phyloP scores from a whole-genome alignment of 345 rosid species.

The Populus nigra region DNA sequence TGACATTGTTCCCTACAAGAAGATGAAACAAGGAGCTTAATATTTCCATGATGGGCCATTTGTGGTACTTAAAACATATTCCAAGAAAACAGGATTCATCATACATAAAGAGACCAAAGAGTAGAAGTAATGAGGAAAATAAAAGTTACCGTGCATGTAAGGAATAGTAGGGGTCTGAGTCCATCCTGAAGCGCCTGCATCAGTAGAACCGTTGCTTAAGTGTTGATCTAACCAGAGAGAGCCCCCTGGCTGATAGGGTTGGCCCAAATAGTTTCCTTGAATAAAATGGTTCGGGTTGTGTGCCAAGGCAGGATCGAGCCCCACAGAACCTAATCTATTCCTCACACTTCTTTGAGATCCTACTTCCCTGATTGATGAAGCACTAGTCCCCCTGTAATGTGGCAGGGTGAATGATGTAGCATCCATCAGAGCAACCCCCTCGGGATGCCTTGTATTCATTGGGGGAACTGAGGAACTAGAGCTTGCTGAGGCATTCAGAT shows the following conservation, averaged over 20 bases:
- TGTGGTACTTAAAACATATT: background rate
- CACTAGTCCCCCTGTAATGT: slow-evolving; percentile 41
- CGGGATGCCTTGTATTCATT: slow-evolving; percentile 47
- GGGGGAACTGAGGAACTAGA: slow-evolving; percentile 41
- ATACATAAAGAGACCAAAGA: background rate
- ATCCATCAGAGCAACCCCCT: slow-evolving; percentile 39
- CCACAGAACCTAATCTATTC: slow-evolving; percentile 50
- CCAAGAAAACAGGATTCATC: background rate
- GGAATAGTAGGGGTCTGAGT: slow-evolving; percentile 49
- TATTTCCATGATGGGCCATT: background rate
- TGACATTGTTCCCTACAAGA: slow-evolving; percentile 40
- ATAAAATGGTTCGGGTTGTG: slow-evolving; percentile 44
- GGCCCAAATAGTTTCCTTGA: slow-evolving; percentile 56
- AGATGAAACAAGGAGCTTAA: background rate
- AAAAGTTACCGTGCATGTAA: slow-evolving; percentile 59
- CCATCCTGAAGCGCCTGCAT: slow-evolving; percentile 58
- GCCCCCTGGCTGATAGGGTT: slow-evolving; percentile 46
- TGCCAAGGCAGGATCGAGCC: slow-evolving; percentile 51
- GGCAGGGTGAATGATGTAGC: slow-evolving; percentile 38
- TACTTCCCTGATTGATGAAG: slow-evolving; percentile 42
- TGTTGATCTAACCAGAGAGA: slow-evolving; percentile 51
- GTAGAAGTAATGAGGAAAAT: background rate
- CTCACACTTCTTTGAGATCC: slow-evolving; percentile 57
- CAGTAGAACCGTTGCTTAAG: slow-evolving; percentile 32
- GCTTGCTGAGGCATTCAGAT: slow-evolving; percentile 46